Evolutionary conservation across 495 filamentous ascomycete species (phyloP).

Genomic region (Penicillium crystallinum): DNA sequence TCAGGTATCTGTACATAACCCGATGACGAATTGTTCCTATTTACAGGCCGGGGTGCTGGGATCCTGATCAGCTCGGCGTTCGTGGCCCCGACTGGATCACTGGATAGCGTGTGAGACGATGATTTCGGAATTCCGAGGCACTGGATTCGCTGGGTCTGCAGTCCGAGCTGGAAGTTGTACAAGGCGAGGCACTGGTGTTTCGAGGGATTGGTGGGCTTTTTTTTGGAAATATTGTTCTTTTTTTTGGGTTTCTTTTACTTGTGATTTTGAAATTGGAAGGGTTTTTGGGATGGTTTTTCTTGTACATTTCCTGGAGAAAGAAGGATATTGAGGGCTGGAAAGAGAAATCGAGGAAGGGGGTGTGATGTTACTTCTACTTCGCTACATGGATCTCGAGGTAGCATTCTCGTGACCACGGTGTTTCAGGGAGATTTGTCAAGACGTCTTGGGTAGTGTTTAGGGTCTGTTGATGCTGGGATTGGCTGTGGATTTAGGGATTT

Average conservation of each 20-base stretch:
- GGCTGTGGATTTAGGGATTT: background rate
- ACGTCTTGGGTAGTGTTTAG: background rate
- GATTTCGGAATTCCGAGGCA: constrained; percentile 13
- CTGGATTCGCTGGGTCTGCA: constrained; percentile 11
- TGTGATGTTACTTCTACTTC: background rate
- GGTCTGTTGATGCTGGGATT: no score
- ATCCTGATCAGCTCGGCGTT: no score
- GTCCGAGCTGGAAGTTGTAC: constrained; percentile 8
- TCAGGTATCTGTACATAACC: no score
- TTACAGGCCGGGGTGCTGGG: no score
- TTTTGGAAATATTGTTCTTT: no score
- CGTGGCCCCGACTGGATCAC: constrained; percentile 1
- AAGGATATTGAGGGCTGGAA: no score
- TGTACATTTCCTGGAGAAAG: no score
- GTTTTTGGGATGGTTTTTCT: no score
- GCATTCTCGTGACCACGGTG: background rate
- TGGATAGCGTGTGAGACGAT: constrained; percentile 7
- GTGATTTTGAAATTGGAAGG: no score
- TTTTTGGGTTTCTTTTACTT: background rate
- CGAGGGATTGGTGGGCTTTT: background rate
- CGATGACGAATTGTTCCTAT: no score
- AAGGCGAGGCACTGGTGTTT: background rate
- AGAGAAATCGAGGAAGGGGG: background rate
- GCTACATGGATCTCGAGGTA: background rate
- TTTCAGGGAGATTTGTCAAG: constrained; percentile 2